Percentiles rank a stretch among this genome's conserved stretches.
These are phyloP conservation scores for Phlebiopsis gigantea DNA, from an alignment of 768 basidiomycete genomes.

Conservation along the genomic window DNA sequence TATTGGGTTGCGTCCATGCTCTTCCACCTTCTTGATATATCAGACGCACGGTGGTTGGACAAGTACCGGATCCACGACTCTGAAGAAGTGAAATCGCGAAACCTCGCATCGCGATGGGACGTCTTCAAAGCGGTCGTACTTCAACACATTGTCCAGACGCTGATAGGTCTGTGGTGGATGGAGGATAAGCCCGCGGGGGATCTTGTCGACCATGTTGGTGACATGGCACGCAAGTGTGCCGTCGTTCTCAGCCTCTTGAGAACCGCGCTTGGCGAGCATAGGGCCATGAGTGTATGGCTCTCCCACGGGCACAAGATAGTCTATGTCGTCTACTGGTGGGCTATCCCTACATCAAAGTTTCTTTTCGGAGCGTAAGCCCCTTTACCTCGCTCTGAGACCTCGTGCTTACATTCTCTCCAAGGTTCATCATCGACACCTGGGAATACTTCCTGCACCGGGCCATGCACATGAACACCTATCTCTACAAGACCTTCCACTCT, in stretches of 20 bases:
- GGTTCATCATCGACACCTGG: slow-evolving; percentile 96
- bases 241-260: slow-evolving; percentile 34
- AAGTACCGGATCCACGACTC: slow-evolving; percentile 87
- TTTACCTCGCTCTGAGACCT: not conserved
- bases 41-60: slow-evolving; percentile 71
- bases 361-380: slow-evolving; percentile 74
- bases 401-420: slow-evolving; percentile 26
- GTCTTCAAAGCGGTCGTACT: slow-evolving; percentile 79
- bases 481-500: slow-evolving; percentile 90
- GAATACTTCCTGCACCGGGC: slow-evolving; percentile 93
- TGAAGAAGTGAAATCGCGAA: slow-evolving; percentile 66
- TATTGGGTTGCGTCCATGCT: slow-evolving; percentile 82
- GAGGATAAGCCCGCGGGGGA: slow-evolving; percentile 29
- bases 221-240: slow-evolving; percentile 32
- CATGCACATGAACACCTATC: slow-evolving; percentile 87
- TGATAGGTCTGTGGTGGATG: slow-evolving; percentile 66
- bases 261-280: slow-evolving; percentile 36
- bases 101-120: slow-evolving; percentile 63
- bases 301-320: slow-evolving; percentile 37
- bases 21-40: slow-evolving; percentile 82
- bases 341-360: slow-evolving; percentile 68
- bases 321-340: slow-evolving; percentile 90
- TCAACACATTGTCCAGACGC: slow-evolving; percentile 84
- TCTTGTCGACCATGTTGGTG: slow-evolving; percentile 34
- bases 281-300: slow-evolving; percentile 32